Evolutionary conservation across 495 filamentous ascomycete species (phyloP), one percentile per base, ranked within the genome.

Genomic region (Penicillium turbatum): DNA sequence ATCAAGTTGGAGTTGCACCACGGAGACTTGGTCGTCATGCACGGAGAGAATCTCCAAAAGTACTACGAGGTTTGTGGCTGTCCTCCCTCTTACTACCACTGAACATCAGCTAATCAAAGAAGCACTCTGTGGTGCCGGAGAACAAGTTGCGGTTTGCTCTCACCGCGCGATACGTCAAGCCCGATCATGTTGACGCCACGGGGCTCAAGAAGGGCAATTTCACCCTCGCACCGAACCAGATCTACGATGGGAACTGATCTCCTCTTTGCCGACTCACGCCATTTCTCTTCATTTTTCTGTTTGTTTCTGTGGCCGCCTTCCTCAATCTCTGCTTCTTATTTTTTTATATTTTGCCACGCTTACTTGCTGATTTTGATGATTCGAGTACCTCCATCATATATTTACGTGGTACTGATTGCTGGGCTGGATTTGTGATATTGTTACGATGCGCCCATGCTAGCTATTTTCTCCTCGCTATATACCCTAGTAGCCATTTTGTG

Each of bases 21-120:
- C 64, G 91, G 91, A 0, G 90, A 95, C 61, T 75, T 92, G 40
- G 77, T 95, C 24, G 77, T 95, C 2, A 95, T 95, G 91, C 81
- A 89, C 60, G 90, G 90, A 0, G 71, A 71, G 0, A 62, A 72
- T 1, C 81, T 95, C 27, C 91, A 95, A 61, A 79, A 80, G 55
- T 76, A 79, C 29, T 92, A 84, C 54, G 88, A 91, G 67, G 87
- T 86, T 62, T 45, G 77, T 39, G n/a, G 7, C 13, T 26, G 0
- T 47, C 2, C 19, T 21, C 0, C 13, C 5, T 13, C 30, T 31
- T 24, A 3, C 0, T 8, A 5, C 6, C 13, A 3, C 11, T 36
- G 15, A 29, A 38, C 15, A 10, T 41, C 21, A 26, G 13, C 11
- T 56, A 43, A 56, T 24, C 13, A 1, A 41, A 44, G 29, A 57